Base-by-base conservation (phyloP, 2,329 filamentous ascomycete species). In the Apiospora pterosperma region DNA sequence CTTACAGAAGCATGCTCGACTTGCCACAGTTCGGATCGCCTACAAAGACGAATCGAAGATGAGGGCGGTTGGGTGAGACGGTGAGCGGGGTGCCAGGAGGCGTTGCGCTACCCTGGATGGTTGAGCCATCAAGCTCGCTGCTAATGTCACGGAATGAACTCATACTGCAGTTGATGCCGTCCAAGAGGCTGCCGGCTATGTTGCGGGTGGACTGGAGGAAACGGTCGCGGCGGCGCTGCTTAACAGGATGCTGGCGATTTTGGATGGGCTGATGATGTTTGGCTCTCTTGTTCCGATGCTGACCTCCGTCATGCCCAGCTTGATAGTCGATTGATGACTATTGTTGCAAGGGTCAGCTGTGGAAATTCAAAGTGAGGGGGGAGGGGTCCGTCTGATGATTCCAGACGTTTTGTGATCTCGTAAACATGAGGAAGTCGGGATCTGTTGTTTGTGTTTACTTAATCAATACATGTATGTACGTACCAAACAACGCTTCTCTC, bases 11-110 rank as follows among this genome's bases (percentile, higher is more conserved):
- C 34, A 76, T 55, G 64, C 66, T 73, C 2, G 74, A 72, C 66
- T 76, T 76, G 25, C 74, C 74, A 39, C 70, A 74, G 23, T 67
- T 65, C 3, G 66, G 59, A 44, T 76, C 73, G 12, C 74, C 74
- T 11, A 76, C 72, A 62, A 76, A 70, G 25, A 73, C 68, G 44
- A 75, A 74, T 63, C 72, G 66, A 71, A 76, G 73, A 36, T 67
- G 69, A 10, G 70, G 68, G 12, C 69, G 68, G 12, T 69, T 68
- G 28, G 62, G 48, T 11, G 12, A 7, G 3, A 68, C 63, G 3
- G 69, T 69, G 3, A 65, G 66, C 1, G 70, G 67, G 3, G 71
- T 69, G 4, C 67, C 69, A 4, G 68, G 66, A 5, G 63, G 63
- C 25, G 60, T 67, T 41, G 34, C 63, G 58, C 55, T 68, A 41